Evolutionary conservation across 176 grass and related monocot genomes (phyloP).

Genomic region (Ananas comosus): DNA sequence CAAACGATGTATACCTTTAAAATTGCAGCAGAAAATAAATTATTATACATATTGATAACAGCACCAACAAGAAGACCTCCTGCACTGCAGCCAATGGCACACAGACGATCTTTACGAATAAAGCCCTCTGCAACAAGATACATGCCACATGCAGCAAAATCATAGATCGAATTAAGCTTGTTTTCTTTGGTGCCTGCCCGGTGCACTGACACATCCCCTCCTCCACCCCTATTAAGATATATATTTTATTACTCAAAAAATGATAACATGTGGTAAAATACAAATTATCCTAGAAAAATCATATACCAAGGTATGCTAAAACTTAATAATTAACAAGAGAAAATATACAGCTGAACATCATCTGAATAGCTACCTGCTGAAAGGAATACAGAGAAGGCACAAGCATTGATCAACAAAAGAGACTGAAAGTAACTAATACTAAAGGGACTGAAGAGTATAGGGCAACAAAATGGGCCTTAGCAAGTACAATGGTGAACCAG

Average conservation of each 20-base stretch:
- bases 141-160: constrained; percentile 64
- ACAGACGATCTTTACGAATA: constrained; percentile 66
- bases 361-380: background rate
- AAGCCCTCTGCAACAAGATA: constrained; percentile 76
- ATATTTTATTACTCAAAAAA: constrained; percentile 6
- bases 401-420: background rate
- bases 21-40: constrained; percentile 88
- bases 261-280: background rate
- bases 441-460: background rate
- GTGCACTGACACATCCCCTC: constrained; percentile 62
- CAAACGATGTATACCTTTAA: constrained; percentile 57
- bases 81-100: constrained; percentile 79
- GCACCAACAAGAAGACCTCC: constrained; percentile 68
- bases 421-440: background rate
- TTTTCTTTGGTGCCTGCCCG: constrained; percentile 58
- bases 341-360: background rate
- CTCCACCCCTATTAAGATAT: constrained; percentile 48
- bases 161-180: constrained; percentile 81
- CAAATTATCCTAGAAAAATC: background rate
- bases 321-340: background rate
- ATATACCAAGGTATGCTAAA: background rate
- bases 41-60: constrained; percentile 56
- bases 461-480: background rate
- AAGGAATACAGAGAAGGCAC: too few relatives aligned
- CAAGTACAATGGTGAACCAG: background rate